Percentiles rank a stretch among this genome's conserved stretches.
phyloP scores from a whole-genome alignment of 306 rosid genomes.

The Fragaria vesca region DNA sequence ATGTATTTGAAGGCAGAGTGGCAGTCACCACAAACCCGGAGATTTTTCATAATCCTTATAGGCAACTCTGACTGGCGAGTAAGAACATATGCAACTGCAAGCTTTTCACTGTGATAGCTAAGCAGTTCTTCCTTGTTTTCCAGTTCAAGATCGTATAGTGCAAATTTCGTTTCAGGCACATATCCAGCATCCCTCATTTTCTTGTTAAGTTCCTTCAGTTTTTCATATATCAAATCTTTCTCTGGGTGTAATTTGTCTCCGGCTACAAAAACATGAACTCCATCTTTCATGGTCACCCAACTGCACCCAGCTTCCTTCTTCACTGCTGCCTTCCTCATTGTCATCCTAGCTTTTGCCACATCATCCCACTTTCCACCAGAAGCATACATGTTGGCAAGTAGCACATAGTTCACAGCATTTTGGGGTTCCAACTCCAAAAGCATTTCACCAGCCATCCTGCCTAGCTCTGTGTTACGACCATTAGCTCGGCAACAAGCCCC shows the following conservation, averaged over 20 bases:
- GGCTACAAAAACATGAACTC: constrained; percentile 87
- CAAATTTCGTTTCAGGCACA: constrained; percentile 75
- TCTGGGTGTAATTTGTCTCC: constrained; percentile 85
- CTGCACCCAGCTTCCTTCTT: constrained; percentile 93
- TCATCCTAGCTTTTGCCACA: constrained; percentile 66
- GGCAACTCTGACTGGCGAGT: constrained; percentile 70
- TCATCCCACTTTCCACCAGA: constrained; percentile 77
- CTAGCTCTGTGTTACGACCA: constrained; percentile 69
- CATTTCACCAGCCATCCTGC: constrained; percentile 70
- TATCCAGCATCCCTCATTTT: constrained; percentile 77
- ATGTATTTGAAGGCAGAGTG: constrained; percentile 83
- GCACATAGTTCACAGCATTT: constrained; percentile 80
- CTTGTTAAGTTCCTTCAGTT: constrained; percentile 57
- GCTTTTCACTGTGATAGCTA: constrained; percentile 86
- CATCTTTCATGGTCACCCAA: constrained; percentile 95
- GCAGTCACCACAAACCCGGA: constrained; percentile 91
- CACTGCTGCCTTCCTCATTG: constrained; percentile 77
- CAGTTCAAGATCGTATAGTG: constrained; percentile 74
- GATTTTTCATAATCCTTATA: constrained; percentile 90
- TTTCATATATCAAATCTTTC: constrained; percentile 60
- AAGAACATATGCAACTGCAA: constrained; percentile 86
- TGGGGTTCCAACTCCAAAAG: constrained; percentile 78
- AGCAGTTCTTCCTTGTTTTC: constrained; percentile 85
- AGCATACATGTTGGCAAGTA: constrained; percentile 92
- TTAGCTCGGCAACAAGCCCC: constrained; percentile 72